Evolutionary conservation across 352 stramenopile species (phyloP), one percentile per base, ranked within the genome.

Genomic region (Globisporangium iwayamae): DNA sequence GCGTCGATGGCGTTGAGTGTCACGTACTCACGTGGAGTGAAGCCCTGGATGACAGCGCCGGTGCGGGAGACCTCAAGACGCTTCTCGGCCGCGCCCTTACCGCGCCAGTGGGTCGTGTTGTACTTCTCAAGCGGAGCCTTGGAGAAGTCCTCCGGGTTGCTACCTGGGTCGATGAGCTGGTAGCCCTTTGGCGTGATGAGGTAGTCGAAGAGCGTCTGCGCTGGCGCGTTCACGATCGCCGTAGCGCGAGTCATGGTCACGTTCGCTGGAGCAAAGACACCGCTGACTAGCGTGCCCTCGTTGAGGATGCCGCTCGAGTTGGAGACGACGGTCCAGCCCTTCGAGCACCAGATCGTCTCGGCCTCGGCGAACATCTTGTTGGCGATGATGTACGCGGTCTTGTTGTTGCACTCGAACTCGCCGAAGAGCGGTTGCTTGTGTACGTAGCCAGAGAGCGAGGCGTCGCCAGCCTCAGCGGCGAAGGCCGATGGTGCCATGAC

Each of bases 141-240:
- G 60, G 46, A 67, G 25, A 74, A 77, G 56, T 77, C 71, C 0
- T 71, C 67, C 5, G 63, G 58, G 61, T 70, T 72, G 61, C 71
- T 77, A 13, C 36, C 20, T 50, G 71, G 71, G 59, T 77, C 71
- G 38, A 77, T 77, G 64, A 77, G 56, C 45, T 70, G 47, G 68
- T 70, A 74, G 38, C 71, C 71, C 28, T 63, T 8, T 2, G 67
- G 71, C 18, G 71, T 75, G 53, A 77, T 67, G 20, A 77, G 71
- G 53, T 65, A 73, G 46, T 77, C 67, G 28, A 77, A 77, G 41
- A 77, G 52, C 52, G 63, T 68, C 52, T 77, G 71, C 9, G 71
- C 71, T 10, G 67, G 61, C 3, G 62, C 60, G 41, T 69, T n/a
- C 2, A 77, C 66, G 25, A 75, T 34, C 8, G 52, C 71, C 2